A percentile compares a stretch with the other conserved stretches of the same genome.
These are phyloP conservation scores for Paraphoma sp. DNA, from an alignment of 2,329 filamentous ascomycete species.

Conservation along the genomic window DNA sequence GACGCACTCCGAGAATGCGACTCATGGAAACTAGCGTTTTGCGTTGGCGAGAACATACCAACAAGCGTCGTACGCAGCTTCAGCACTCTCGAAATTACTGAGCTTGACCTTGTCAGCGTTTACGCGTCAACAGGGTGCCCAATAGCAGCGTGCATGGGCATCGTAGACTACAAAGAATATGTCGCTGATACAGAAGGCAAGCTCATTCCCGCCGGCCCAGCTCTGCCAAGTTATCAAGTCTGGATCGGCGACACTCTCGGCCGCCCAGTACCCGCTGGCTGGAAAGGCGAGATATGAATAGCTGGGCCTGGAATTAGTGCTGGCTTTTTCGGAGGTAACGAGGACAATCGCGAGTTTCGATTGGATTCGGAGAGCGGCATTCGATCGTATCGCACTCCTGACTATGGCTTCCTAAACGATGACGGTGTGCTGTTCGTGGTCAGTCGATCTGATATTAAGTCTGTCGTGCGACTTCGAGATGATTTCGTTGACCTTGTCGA, in stretches of 20 bases:
- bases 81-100: background rate
- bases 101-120: background rate
- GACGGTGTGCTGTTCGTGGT: background rate
- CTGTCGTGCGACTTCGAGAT: background rate
- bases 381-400: background rate
- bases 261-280: background rate
- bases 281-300: background rate
- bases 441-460: background rate
- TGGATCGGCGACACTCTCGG: background rate
- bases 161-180: slow-evolving; percentile 2
- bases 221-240: background rate
- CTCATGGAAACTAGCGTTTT: background rate
- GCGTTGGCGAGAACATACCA: background rate
- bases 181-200: background rate
- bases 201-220: background rate
- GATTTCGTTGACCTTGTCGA: background rate
- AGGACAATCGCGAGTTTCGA: background rate
- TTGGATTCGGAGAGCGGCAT: background rate
- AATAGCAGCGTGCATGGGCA: slow-evolving; percentile 2
- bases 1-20: background rate
- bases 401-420: background rate
- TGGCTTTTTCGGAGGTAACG: background rate
- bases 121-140: background rate
- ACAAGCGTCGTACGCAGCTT: background rate
- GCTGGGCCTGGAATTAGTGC: background rate